Conservation (phyloP, 2,329 filamentous ascomycete species). For the Sodiomyces alkalinus region DNA sequence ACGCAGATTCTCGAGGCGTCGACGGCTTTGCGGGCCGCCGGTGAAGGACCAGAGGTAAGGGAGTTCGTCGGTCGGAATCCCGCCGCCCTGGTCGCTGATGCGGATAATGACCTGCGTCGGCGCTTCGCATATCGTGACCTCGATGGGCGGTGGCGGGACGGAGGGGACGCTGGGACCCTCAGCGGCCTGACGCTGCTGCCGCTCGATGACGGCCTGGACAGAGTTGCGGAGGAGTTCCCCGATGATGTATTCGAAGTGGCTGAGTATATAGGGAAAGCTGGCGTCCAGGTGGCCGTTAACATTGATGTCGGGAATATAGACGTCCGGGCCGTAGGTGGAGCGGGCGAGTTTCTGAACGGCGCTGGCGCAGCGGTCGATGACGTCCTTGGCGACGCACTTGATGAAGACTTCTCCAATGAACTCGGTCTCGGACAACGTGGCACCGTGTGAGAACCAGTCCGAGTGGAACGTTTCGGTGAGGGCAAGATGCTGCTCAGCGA, state of each 20-base stretch:
- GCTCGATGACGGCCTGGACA: constrained; percentile 80
- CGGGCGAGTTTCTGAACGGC: constrained; percentile 61
- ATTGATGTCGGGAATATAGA: constrained; percentile 63
- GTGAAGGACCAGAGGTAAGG: constrained; percentile 94
- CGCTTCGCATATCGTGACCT: constrained; percentile 88
- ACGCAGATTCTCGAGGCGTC: constrained; percentile 69
- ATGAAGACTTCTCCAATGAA: constrained; percentile 94
- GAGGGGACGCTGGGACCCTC: constrained; percentile 13
- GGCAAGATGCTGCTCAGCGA: constrained; percentile 92
- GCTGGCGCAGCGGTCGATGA: constrained; percentile 68
- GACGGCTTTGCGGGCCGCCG: constrained; percentile 70
- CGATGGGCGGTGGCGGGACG: constrained; percentile 60
- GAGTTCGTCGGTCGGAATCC: constrained; percentile 70
- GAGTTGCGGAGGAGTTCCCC: constrained; percentile 91
- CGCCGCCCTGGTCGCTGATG: constrained; percentile 88
- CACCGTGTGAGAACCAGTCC: constrained; percentile 74
- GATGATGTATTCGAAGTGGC: constrained; percentile 92
- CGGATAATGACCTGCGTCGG: constrained; percentile 91
- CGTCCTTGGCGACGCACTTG: constrained; percentile 78
- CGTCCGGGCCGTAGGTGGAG: constrained; percentile 56
- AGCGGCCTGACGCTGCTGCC: constrained; percentile 30
- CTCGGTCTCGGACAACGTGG: constrained; percentile 57
- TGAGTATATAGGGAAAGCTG: constrained; percentile 91
- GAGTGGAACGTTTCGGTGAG: constrained; percentile 89
- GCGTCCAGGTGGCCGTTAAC: constrained; percentile 76